These are phyloP conservation scores for Coemansia sp. DNA, from an alignment of 192 early-diverging fungal genomes.

Conservation along the genomic window DNA sequence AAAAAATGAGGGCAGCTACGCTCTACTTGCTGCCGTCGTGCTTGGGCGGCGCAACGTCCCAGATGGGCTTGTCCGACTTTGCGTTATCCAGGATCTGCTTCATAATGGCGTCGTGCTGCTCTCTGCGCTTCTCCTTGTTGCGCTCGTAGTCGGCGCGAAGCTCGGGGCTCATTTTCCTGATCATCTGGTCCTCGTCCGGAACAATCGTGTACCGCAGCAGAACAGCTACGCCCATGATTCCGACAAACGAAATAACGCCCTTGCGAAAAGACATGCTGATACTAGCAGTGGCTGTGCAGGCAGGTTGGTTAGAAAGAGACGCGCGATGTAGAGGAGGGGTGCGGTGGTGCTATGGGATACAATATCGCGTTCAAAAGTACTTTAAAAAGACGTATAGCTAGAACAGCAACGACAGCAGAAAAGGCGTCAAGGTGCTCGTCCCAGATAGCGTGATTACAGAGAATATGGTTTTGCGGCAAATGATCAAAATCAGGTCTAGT, in stretches of 20 bases:
- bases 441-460: no score
- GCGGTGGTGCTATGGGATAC: no score
- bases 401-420: no score
- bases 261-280: constrained; percentile 15
- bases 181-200: constrained; percentile 40
- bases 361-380: no score
- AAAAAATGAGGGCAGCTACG: no score
- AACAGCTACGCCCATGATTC: constrained; percentile 39
- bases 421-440: no score
- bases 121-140: constrained; percentile 39
- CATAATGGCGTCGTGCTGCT: constrained; percentile 47
- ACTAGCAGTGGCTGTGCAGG: no score
- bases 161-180: constrained; percentile 38
- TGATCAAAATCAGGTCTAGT: no score
- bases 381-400: no score
- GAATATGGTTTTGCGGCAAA: not conserved
- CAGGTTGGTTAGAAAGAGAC: no score
- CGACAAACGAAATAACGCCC: constrained; percentile 20
- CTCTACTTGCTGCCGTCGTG: not conserved
- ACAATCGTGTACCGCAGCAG: constrained; percentile 51
- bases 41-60: constrained; percentile 17
- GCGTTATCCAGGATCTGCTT: constrained; percentile 45
- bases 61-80: constrained; percentile 48
- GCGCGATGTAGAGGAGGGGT: no score
- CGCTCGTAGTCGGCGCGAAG: constrained; percentile 44